Evolutionary conservation across 257 asterid species (phyloP), one percentile per base, ranked within the genome.

Genomic region (Salvia splendens): DNA sequence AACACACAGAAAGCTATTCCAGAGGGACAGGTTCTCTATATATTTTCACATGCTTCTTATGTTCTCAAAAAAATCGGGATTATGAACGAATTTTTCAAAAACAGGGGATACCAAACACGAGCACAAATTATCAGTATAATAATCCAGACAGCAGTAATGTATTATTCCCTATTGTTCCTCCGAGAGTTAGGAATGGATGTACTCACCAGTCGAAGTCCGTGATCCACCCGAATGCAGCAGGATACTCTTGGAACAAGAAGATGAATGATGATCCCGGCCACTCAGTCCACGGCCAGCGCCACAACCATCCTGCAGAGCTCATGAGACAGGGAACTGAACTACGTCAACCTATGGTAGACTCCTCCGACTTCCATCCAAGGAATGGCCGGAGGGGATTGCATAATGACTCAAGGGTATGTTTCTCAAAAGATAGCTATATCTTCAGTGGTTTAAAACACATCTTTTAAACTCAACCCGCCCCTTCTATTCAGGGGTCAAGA

Each of bases 101-200:
- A 68, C 78, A 83, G 85, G 88, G 70, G 63, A 79, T 64, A 12
- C 74, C 78, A 42, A 84, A 61, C 38, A 77, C 76, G 72, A 72
- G 79, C 80, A 79, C 64, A 8, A 79, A 87, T 54, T 81, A 79
- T 11, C 82, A 78, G 81, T 81, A 76, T 57, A 79, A 76, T 49
- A 79, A 76, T 49, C 77, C 79, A 73, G 91, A 80, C 48, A 74
- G 87, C 74, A 86, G 85, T 69, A 72, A 83, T 6, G 87, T 88
- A 5, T 84, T 88, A 5, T 84, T 82, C 79, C 91, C 82, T 32
- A 79, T 82, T 12, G 96, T 83, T 68, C 92, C 92, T 1, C 83
- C 85, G 2, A 72, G 92, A 71, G 85, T 61, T 43, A 77, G 76
- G 77, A 84, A 56, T 1, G 84, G 79, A 43, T 71, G 73, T 64